Evolutionary conservation across 768 basidiomycete species (phyloP), one percentile per base, ranked within the genome.

Genomic region (Sporobolomyces pararoseus): DNA sequence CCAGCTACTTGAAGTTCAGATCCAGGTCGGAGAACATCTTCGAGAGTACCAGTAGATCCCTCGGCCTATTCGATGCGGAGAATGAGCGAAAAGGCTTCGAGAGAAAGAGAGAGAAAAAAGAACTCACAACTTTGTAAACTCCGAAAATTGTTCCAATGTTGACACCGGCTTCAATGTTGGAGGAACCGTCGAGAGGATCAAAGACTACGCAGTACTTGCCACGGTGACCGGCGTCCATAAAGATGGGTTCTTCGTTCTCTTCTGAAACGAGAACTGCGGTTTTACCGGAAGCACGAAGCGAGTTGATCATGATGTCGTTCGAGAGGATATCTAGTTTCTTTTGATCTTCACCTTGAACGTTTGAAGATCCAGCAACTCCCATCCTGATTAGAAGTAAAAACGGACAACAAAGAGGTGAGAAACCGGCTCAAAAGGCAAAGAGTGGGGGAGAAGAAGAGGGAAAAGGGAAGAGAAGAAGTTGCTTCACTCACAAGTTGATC

Each of bases 231-330:
- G 91, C 90, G 79, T 94, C 89, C 79, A 97, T 85, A 49, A 80
- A 68, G 81, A 97, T 86, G 23, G 93, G 92, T 27, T 96, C 86
- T 14, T 96, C 92, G 74, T 72, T 75, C 70, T 78, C 77, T 65
- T 99, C 96, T 23, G 92, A 94, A 71, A 99, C 92, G 75, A 99
- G 88, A 19, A 99, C 96, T 19, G 92, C 89, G 10, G 88, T 90
- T 85, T 93, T 96, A 62, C 96, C 92, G n/a, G 57, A 63, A 4
- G 94, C 94, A 49, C 91, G 86, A 39, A 99, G 85, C 54, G 94
- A 88, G 78, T 97, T 97, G 76, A 98, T 85, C 96, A 99, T 98
- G 84, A 99, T 99, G 79, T 99, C 94, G 79, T 99, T 97, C 19
- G 92, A 89, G 37, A 79, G 53, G 60, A 75, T 70, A 66, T 72